Evolutionary conservation across 345 rosid genomes (phyloP), one percentile per base, ranked within the genome.

Genomic region (Firmiana major): DNA sequence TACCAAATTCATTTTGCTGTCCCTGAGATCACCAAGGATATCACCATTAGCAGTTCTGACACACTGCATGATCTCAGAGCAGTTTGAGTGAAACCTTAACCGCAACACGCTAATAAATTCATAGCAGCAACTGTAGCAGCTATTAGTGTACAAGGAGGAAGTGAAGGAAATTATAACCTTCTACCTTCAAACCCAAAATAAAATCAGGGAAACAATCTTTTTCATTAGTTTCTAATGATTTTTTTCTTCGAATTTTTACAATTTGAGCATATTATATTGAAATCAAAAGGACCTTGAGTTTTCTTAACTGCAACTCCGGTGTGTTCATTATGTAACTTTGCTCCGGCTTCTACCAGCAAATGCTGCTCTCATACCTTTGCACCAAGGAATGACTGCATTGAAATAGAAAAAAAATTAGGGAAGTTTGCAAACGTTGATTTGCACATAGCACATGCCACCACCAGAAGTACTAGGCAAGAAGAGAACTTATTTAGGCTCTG

Each of bases 301-400:
- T 78, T 77, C 83, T 77, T 68, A 36, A 21, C 69, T 36, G 62
- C 26, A 55, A 66, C 63, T 77, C 60, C 34, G 28, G 46, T 24
- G 9, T 77, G 84, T 63, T 74, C 78, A 43, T 8, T 42, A 26
- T 22, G 68, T 72, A 67, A 57, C 46, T 51, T 43, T 63, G 38
- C 80, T 51, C 28, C 12, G 43, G 28, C 55, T 67, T 75, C 65
- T 65, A 69, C 73, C 43, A 17, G 54, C 68, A 45, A 31, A 69
- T 43, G 51, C 71, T 15, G 43, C 54, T 62, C 77, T 90, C 86
- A 90, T 65, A 82, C 83, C 79, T 81, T 88, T 12, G 91, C 51
- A 26, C 92, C 93, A 4, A 87, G 88, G 80, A 84, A 87, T 2
- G 90, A 78, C 93, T 90, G 90, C 79, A 79, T 55, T 1, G 22